Evolutionary conservation across 441 rosid genomes (phyloP).

Genomic region (Erodium moschatum): DNA sequence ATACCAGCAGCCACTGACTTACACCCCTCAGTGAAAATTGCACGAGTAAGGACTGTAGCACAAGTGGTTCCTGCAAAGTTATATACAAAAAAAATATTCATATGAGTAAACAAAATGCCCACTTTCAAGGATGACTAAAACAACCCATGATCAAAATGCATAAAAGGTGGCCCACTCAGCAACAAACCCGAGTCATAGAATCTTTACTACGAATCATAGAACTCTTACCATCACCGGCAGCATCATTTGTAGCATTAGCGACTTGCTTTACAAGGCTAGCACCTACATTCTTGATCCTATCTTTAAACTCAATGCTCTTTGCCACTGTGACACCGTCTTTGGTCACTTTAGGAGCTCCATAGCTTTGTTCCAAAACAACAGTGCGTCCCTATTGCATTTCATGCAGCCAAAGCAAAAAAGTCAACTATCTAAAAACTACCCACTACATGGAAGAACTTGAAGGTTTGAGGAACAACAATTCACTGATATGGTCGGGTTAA

Average conservation of each 20-base stretch:
- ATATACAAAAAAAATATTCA: no score
- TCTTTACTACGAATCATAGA: neutral
- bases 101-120: no score
- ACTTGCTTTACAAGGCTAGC: conserved; percentile 92
- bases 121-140: no score
- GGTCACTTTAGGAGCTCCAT: conserved; percentile 67
- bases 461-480: no score
- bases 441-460: no score
- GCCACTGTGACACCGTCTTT: conserved; percentile 95
- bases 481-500: no score
- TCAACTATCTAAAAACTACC: neutral
- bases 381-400: conserved; percentile 53
- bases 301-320: conserved; percentile 61
- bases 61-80: no score
- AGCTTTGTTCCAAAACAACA: conserved; percentile 63
- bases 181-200: neutral
- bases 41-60: conserved; percentile 83
- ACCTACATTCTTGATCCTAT: conserved; percentile 70
- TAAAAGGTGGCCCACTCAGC: neutral
- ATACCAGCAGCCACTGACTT: conserved; percentile 89
- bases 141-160: no score
- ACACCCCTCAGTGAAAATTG: conserved; percentile 83
- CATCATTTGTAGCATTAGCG: conserved; percentile 76
- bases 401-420: conserved; percentile 18
- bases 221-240: conserved; percentile 74